Evolutionary conservation across 2,329 filamentous ascomycete genomes (phyloP), one percentile per base, ranked within the genome.

Genomic region (Colletotrichum lentis): DNA sequence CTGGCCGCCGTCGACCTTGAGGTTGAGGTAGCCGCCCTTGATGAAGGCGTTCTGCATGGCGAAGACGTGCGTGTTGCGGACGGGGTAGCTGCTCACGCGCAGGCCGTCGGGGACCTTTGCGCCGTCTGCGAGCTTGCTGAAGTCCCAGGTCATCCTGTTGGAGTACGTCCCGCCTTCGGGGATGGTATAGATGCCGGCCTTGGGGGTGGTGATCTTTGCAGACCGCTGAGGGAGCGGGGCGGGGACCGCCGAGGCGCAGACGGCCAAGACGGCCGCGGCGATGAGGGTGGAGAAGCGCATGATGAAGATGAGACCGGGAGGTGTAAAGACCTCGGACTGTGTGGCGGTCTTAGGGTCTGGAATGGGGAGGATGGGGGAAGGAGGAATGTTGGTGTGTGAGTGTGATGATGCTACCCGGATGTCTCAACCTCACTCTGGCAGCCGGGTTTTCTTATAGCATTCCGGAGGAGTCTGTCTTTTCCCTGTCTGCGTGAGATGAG

Each of bases 11-110:
- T 69, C 62, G 14, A 77, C 75, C 3, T 67, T 58, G 22, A 77
- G 73, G 57, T 76, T 70, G 14, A 77, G 73, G 61, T 76, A 76
- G 1, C 74, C 74, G 44, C 74, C 70, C n/a, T 54, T 44, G 27
- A 77, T 58, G 11, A 57, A 69, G 0, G 71, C 71, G 1, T 74
- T 74, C 1, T 67, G 62, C 0, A 69, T 6, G 0, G 39, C 64
- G 24, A 66, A 75, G 2, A 31, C 14, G n/a, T 71, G 71, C 0
- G 62, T 70, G 8, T 60, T 50, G 14, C 69, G 62, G 6, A 71
- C 70, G 0, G n/a, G 22, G 18, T 75, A 77, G 27, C 69, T 54
- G 63, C 73, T 76, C 11, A 61, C 66, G 1, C 41, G 46, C 7
- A 77, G 63, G 0, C 75, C 74, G 0, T 61, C 18, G 0, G 75